Evolutionary conservation across 768 basidiomycete species (phyloP), one percentile per base, ranked within the genome.

Genomic region (Kwoniella newhampshirensis): DNA sequence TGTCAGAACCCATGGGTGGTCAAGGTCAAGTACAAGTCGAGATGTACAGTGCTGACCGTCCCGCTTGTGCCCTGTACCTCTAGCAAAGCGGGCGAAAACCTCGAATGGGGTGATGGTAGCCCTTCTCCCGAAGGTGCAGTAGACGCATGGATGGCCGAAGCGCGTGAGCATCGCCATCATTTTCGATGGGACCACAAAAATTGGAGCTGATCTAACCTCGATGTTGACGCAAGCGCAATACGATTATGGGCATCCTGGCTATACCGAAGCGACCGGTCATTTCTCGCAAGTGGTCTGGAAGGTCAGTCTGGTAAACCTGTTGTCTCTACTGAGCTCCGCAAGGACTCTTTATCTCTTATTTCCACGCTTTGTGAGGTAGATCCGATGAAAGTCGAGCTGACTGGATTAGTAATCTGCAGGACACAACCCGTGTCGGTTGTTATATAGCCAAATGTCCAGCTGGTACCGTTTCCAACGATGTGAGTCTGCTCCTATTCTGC

Each of bases 241-340:
- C 49, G 40, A 56, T 35, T 61, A 40, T 37, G 26, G 51, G 13
- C 23, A 39, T 37, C 54, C 59, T 7, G 30, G 8, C 25, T 61
- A 61, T 42, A 17, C 26, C 25, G 56, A 57, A 3, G 51, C 37
- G 12, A 35, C 27, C 7, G 61, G 56, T n/a, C 61, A 62, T 43
- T 58, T 62, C 48, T 54, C 61, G 6, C 61, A 62, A 36, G 47
- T 51, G 1, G 56, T 62, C 1, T 62, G 61, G 61, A 62, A 62
- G 54, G 61, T 60, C 15, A 39, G 52, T 43, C 15, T 11, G 17
- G 7, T 5, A 7, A 8, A 23, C 21, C 41, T 21, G 20, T 9
- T 12, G 11, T 12, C 20, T 20, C 42, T 9, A 21, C 42, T 44
- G 12, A 9, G 21, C 42, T 12, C 11, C n/a, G n/a, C n/a, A n/a